Percentiles rank a stretch among this genome's conserved stretches.
These are phyloP conservation scores for Potentilla sterilis DNA, from an alignment of 306 rosid genomes.

Conservation along the genomic window DNA sequence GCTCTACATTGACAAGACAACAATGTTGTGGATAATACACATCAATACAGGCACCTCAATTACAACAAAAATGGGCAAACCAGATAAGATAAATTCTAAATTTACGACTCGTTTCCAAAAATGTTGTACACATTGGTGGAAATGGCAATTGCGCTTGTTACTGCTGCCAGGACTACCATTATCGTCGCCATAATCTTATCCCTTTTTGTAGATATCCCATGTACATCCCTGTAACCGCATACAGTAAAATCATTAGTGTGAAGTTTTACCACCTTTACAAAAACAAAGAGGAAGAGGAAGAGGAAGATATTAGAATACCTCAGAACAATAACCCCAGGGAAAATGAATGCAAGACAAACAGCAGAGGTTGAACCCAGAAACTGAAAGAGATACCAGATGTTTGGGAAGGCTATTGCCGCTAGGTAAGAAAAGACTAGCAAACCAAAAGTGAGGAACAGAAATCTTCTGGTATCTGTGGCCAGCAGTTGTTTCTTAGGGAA, in stretches of 20 bases:
- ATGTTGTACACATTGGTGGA: conserved; percentile 53
- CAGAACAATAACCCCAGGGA: conserved; percentile 77
- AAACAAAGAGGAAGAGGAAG: not conserved
- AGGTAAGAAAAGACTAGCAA: conserved; percentile 59
- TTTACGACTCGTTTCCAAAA: conserved; percentile 33
- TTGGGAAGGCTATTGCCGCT: conserved; percentile 81
- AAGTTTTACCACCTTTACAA: not conserved
- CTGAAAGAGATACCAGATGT: conserved; percentile 89
- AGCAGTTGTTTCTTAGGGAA: conserved; percentile 55
- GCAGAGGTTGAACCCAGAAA: conserved; percentile 87
- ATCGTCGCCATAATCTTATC: conserved; percentile 56
- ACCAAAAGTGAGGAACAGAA: conserved; percentile 51
- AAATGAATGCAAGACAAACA: conserved; percentile 76
- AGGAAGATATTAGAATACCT: conserved; percentile 44
- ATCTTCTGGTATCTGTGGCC: conserved; percentile 65
- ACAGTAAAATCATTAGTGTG: not conserved
- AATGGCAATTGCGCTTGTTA: conserved; percentile 71
- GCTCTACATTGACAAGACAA: not conserved
- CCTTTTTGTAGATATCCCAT: conserved; percentile 62
- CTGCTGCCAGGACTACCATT: conserved; percentile 67
- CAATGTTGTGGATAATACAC: not conserved
- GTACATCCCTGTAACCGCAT: conserved; percentile 55
- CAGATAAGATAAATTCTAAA: not conserved
- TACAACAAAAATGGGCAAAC: conserved; percentile 2
- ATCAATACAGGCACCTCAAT: conserved; percentile 21